These are phyloP conservation scores for Glonium stellatum DNA, from an alignment of 495 filamentous ascomycete genomes.

Conservation along the genomic window DNA sequence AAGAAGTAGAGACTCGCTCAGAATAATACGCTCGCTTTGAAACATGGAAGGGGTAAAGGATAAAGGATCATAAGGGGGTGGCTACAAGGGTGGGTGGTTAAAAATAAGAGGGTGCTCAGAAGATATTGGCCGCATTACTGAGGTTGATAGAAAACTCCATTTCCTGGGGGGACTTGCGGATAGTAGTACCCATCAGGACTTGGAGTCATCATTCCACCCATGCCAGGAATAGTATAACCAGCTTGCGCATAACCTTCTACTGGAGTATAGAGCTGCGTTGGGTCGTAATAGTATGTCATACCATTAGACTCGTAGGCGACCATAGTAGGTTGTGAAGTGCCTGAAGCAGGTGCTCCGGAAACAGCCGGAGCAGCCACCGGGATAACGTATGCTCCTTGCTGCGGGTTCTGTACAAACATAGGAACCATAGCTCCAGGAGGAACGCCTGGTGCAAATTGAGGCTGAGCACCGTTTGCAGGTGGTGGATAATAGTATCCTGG, in stretches of 20 bases:
- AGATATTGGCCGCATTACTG: slow-evolving; percentile 31
- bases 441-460: slow-evolving; percentile 14
- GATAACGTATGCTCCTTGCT: slow-evolving; percentile 24
- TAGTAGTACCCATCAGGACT: slow-evolving; percentile 66
- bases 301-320: slow-evolving; percentile 90
- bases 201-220: slow-evolving; percentile 78
- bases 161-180: slow-evolving; percentile 45
- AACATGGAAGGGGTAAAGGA: not conserved
- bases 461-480: slow-evolving; percentile 20
- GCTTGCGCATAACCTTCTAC: slow-evolving; percentile 45
- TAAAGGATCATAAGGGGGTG: not conserved
- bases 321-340: slow-evolving; percentile 52
- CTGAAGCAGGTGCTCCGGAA: slow-evolving; percentile 40
- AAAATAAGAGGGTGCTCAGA: too few relatives aligned
- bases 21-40: not conserved
- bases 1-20: too few relatives aligned
- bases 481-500: slow-evolving; percentile 41
- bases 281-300: slow-evolving; percentile 91
- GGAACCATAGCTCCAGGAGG: slow-evolving; percentile 25
- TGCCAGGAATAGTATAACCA: slow-evolving; percentile 51
- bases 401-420: slow-evolving; percentile 29
- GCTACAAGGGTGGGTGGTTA: too few relatives aligned
- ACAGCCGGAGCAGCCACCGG: slow-evolving; percentile 24
- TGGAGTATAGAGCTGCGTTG: slow-evolving; percentile 57
- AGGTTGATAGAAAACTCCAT: slow-evolving; percentile 57